Conservation (phyloP, 805 yeast genomes). For the Schwanniomyces yamadae region DNA sequence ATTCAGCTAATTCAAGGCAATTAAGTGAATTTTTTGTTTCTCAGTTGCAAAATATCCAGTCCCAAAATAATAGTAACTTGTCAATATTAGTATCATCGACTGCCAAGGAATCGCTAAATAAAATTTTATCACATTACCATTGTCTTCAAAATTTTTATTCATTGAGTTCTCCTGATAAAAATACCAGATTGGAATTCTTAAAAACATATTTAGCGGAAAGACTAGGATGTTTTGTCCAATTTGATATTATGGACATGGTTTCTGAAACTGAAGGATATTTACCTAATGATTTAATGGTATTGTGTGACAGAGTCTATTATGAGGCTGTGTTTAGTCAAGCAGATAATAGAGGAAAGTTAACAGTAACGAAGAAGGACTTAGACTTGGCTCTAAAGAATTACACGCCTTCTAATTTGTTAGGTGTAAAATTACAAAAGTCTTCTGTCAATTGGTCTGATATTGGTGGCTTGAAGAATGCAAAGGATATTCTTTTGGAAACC, state of each 20-base stretch:
- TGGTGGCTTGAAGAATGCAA: slow-evolving; percentile 83
- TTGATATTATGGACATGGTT: slow-evolving; percentile 46
- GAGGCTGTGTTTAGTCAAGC: slow-evolving; percentile 35
- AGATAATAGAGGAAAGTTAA: slow-evolving; percentile 11
- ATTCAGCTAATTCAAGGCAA: slow-evolving; percentile 61
- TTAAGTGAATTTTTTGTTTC: slow-evolving; percentile 57
- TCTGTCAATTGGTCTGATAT: slow-evolving; percentile 79
- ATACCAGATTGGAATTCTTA: slow-evolving; percentile 51
- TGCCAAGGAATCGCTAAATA: slow-evolving; percentile 65
- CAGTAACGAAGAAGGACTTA: slow-evolving; percentile 39
- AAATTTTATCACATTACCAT: slow-evolving; percentile 63
- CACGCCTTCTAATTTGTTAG: slow-evolving; percentile 79
- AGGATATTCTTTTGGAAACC: slow-evolving; percentile 75
- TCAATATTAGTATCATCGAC: slow-evolving; percentile 62
- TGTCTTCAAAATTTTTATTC: slow-evolving; percentile 61
- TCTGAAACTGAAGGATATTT: slow-evolving; percentile 86
- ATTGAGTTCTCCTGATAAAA: slow-evolving; percentile 68
- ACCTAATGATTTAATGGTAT: slow-evolving; percentile 73
- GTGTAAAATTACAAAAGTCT: slow-evolving; percentile 81
- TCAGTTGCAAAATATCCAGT: slow-evolving; percentile 42
- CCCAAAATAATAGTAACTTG: slow-evolving; percentile 45
- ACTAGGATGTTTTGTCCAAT: slow-evolving; percentile 32
- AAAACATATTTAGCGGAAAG: slow-evolving; percentile 32
- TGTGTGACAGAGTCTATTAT: slow-evolving; percentile 69
- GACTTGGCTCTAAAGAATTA: slow-evolving; percentile 61